phyloP scores from a whole-genome alignment of 495 filamentous ascomycete genomes.

The Bryoglossum gracile region DNA sequence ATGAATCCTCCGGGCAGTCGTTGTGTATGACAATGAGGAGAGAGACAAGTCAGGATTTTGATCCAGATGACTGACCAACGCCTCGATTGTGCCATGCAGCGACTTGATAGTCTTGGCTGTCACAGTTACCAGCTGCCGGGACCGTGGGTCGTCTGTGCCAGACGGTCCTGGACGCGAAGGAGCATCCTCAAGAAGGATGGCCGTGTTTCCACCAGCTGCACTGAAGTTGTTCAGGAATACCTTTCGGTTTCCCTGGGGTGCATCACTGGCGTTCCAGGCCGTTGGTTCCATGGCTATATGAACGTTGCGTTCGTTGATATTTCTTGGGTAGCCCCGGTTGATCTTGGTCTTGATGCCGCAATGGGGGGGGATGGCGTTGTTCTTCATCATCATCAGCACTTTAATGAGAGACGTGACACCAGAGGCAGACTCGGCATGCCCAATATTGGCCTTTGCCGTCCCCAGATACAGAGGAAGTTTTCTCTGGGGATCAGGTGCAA shows the following conservation, averaged over 20 bases:
- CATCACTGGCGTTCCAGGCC: constrained; percentile 31
- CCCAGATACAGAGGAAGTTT: constrained; percentile 72
- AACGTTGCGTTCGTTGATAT: constrained; percentile 65
- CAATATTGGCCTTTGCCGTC: constrained; percentile 71
- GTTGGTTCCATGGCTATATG: constrained; percentile 53
- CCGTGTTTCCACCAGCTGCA: constrained; percentile 56
- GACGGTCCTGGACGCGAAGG: constrained; percentile 23
- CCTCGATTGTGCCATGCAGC: constrained; percentile 43
- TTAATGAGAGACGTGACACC: constrained; percentile 71
- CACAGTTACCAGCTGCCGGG: constrained; percentile 44
- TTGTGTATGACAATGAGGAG: constrained; percentile 62
- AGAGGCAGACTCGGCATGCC: constrained; percentile 82
- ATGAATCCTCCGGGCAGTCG: constrained; percentile 71
- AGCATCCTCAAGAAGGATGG: constrained; percentile 53
- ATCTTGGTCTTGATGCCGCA: constrained; percentile 76
- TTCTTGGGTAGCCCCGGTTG: constrained; percentile 45
- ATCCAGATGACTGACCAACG: constrained; percentile 32
- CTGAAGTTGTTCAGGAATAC: constrained; percentile 33
- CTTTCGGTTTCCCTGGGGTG: neutral
- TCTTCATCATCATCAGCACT: constrained; percentile 80
- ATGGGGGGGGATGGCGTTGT: constrained; percentile 67
- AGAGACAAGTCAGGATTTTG: constrained; percentile 36
- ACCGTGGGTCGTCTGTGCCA: constrained; percentile 33
- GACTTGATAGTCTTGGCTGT: constrained; percentile 48
- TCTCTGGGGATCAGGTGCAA: constrained; percentile 60